Evolutionary conservation across 192 early-diverging fungal genomes (phyloP).

Genomic region (Backusella westeae): DNA sequence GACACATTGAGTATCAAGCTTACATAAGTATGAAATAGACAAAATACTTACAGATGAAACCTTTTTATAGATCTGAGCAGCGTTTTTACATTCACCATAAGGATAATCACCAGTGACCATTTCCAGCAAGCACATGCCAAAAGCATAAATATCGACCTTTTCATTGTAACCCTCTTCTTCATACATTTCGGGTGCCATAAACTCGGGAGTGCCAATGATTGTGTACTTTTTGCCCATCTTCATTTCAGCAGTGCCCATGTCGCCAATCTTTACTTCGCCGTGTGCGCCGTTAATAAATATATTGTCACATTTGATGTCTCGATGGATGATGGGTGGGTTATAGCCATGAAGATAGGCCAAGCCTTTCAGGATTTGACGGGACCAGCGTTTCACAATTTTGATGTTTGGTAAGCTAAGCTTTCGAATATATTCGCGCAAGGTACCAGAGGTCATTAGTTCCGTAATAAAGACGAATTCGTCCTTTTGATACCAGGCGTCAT

Average conservation of each 20-base stretch:
- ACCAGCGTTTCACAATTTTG: constrained; percentile 79
- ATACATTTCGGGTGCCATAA: constrained; percentile 91
- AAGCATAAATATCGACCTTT: constrained; percentile 88
- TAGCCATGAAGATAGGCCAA: constrained; percentile 77
- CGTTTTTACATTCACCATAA: constrained; percentile 82
- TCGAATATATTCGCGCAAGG: constrained; percentile 72
- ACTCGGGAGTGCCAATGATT: constrained; percentile 78
- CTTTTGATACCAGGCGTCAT: constrained; percentile 61
- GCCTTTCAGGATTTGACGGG: constrained; percentile 76
- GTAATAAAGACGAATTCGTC: constrained; percentile 81
- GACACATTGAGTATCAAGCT: neutral
- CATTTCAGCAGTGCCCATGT: constrained; percentile 86
- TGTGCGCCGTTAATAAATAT: constrained; percentile 90
- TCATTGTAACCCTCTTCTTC: constrained; percentile 83
- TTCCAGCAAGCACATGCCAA: constrained; percentile 79
- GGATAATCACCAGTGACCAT: constrained; percentile 86
- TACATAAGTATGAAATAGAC: neutral
- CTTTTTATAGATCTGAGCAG: constrained; percentile 81
- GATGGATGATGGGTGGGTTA: constrained; percentile 81
- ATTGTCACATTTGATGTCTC: constrained; percentile 74
- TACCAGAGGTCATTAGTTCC: constrained; percentile 88
- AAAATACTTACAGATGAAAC: constrained; percentile 53
- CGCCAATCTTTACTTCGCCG: constrained; percentile 87
- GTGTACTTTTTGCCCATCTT: constrained; percentile 84
- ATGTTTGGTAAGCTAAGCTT: constrained; percentile 70